These are phyloP conservation scores for Dactylellina drechsleri DNA, from an alignment of 2,329 filamentous ascomycete species.

Conservation along the genomic window DNA sequence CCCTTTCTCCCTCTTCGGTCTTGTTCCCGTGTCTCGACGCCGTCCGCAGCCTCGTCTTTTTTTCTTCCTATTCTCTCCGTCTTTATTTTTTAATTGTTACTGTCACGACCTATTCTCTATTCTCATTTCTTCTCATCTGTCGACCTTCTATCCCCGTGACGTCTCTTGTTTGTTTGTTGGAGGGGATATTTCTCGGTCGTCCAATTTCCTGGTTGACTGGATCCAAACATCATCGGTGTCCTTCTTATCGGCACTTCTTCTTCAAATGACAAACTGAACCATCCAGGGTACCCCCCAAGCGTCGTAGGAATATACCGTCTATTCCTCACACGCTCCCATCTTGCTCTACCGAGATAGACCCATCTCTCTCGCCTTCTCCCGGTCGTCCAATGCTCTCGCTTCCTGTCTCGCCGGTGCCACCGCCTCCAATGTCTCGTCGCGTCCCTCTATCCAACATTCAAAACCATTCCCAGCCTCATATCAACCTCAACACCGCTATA, in stretches of 20 bases:
- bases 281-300: background rate
- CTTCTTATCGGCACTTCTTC: background rate
- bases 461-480: slow-evolving; percentile 36
- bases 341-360: background rate
- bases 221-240: background rate
- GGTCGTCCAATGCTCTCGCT: slow-evolving; percentile 44
- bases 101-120: background rate
- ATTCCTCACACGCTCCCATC: slow-evolving; percentile 11
- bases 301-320: slow-evolving; percentile 21
- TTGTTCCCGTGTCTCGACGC: slow-evolving; percentile 6
- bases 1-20: background rate
- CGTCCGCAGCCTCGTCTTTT: slow-evolving; percentile 13
- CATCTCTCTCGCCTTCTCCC: background rate
- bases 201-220: background rate
- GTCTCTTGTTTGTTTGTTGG: background rate
- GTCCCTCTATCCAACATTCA: slow-evolving; percentile 52
- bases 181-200: too few relatives aligned
- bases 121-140: background rate
- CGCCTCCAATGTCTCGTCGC: slow-evolving; percentile 51
- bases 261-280: slow-evolving; percentile 32
- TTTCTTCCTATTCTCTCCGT: background rate
- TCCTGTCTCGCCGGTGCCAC: slow-evolving; percentile 45
- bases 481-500: slow-evolving; percentile 21
- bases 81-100: background rate
- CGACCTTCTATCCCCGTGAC: background rate